Percentiles rank a stretch among this genome's conserved stretches.
Evolutionary conservation across 805 yeast species (phyloP).

Genomic region (Wickerhamiella occidentalis): DNA sequence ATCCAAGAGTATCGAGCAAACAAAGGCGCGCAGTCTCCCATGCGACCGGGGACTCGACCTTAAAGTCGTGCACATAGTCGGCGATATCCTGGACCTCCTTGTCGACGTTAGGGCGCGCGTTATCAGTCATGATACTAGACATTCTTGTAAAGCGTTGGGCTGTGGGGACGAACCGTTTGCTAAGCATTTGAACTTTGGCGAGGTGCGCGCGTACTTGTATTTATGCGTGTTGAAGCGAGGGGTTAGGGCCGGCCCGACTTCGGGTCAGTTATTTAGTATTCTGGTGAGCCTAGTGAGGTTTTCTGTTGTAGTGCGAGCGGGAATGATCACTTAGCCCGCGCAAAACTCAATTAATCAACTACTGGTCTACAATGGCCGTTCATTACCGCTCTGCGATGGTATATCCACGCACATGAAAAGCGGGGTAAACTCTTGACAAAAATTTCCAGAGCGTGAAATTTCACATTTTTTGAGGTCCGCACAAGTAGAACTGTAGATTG

Average conservation of each 20-base stretch:
- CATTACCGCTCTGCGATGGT: too few species aligned
- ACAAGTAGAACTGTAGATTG: not conserved
- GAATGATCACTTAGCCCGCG: too few species aligned
- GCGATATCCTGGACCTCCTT: conserved; percentile 39
- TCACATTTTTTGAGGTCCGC: not conserved
- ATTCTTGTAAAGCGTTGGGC: not conserved
- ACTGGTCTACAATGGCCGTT: too few species aligned
- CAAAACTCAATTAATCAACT: too few species aligned
- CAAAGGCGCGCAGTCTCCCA: conserved; percentile 44
- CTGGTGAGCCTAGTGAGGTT: too few species aligned
- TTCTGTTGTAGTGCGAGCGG: too few species aligned
- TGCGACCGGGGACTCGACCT: conserved; percentile 37
- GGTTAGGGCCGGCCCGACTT: conserved; percentile 6
- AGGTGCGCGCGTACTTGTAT: not conserved
- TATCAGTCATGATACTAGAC: conserved; percentile 31
- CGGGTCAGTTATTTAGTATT: too few species aligned
- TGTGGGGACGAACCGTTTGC: conserved; percentile 1
- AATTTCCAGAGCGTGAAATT: not conserved
- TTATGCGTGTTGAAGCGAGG: conserved; percentile 2
- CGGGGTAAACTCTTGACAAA: not conserved
- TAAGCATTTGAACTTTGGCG: not conserved
- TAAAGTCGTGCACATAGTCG: conserved; percentile 37
- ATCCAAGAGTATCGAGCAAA: conserved; percentile 45
- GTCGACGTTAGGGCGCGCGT: conserved; percentile 42
- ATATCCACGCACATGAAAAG: not conserved